Evolutionary conservation across 208 protist species (phyloP).

Genomic region (Trypanosoma caninum): DNA sequence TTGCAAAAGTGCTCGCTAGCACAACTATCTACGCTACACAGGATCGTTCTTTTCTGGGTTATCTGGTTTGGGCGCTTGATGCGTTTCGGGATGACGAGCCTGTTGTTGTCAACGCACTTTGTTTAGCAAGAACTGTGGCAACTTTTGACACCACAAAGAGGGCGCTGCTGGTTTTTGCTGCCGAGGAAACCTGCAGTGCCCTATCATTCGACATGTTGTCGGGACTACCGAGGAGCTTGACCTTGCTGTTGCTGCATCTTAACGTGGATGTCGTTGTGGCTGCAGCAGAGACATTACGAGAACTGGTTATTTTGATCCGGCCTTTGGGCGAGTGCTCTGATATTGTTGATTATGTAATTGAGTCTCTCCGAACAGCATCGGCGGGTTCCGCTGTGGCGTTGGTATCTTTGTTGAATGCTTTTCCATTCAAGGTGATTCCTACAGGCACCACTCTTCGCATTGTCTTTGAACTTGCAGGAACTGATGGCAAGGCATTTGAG

Average conservation of each 20-base stretch:
- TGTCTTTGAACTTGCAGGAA: conserved; percentile 18
- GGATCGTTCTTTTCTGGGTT: conserved; percentile 11
- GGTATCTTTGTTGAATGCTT: conserved; percentile 22
- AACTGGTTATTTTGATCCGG: background rate
- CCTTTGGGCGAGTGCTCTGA: background rate
- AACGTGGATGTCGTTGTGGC: conserved; percentile 29
- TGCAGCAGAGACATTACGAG: conserved; percentile 27
- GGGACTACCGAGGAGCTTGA: conserved; percentile 15
- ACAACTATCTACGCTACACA: background rate
- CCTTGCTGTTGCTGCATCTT: conserved; percentile 34
- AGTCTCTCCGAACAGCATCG: conserved; percentile 30
- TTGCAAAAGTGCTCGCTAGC: conserved; percentile 7
- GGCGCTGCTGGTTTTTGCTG: background rate
- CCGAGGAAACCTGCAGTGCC: background rate
- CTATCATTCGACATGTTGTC: background rate
- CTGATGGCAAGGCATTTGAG: conserved; percentile 18
- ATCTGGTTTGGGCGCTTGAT: conserved; percentile 19
- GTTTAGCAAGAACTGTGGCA: conserved; percentile 16
- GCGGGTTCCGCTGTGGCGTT: conserved; percentile 23
- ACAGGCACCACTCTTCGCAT: conserved; percentile 16
- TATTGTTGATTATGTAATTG: conserved; percentile 41
- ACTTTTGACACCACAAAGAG: conserved; percentile 15
- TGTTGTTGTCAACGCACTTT: conserved; percentile 36
- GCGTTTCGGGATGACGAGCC: conserved; percentile 28
- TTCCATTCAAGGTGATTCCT: conserved; percentile 19